A percentile compares a stretch with the other conserved stretches of the same genome.
These are phyloP conservation scores for Myrmaecium sp. DNA, from an alignment of 2,329 filamentous ascomycete genomes.

Conservation along the genomic window DNA sequence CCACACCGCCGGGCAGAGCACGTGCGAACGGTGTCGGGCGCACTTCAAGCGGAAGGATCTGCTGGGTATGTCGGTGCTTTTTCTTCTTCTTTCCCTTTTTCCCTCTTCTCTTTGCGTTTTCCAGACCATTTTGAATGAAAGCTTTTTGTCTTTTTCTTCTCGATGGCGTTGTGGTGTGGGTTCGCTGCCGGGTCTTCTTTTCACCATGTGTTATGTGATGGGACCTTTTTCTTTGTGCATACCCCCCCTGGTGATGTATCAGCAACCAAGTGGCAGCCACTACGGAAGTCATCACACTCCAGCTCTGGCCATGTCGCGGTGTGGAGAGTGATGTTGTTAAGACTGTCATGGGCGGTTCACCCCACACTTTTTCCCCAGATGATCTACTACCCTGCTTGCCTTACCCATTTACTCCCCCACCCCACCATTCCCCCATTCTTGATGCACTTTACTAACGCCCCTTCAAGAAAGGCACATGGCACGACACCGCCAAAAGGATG, in stretches of 20 bases:
- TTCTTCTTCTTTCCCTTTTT: slow-evolving; percentile 5
- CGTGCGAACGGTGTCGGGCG: slow-evolving; percentile 41
- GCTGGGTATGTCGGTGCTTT: slow-evolving; percentile 27
- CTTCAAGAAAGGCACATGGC: slow-evolving; percentile 38
- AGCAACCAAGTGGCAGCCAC: too few species aligned
- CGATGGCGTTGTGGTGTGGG: too few species aligned
- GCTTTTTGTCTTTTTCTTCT: slow-evolving; percentile 1
- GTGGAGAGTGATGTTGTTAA: too few species aligned
- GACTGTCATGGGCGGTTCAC: too few species aligned
- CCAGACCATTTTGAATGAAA: slow-evolving; percentile 8
- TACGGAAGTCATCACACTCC: too few species aligned
- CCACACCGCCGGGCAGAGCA: slow-evolving; percentile 33
- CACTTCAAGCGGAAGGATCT: slow-evolving; percentile 46
- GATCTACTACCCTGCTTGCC: slow-evolving; percentile 1
- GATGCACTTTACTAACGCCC: slow-evolving; percentile 8
- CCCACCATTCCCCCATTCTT: slow-evolving; percentile 8
- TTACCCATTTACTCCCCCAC: too few species aligned
- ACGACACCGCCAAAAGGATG: slow-evolving; percentile 36
- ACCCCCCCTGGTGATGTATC: too few species aligned
- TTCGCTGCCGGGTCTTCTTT: too few species aligned
- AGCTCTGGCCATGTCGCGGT: too few species aligned
- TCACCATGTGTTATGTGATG: too few species aligned
- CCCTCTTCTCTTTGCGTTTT: neutral
- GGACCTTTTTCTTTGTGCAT: too few species aligned
- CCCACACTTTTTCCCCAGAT: slow-evolving; percentile 3